Percentiles rank a stretch among this genome's conserved stretches.
Evolutionary conservation across 164 flowering plant species (phyloP).

Genomic region (Protea cynaroides): DNA sequence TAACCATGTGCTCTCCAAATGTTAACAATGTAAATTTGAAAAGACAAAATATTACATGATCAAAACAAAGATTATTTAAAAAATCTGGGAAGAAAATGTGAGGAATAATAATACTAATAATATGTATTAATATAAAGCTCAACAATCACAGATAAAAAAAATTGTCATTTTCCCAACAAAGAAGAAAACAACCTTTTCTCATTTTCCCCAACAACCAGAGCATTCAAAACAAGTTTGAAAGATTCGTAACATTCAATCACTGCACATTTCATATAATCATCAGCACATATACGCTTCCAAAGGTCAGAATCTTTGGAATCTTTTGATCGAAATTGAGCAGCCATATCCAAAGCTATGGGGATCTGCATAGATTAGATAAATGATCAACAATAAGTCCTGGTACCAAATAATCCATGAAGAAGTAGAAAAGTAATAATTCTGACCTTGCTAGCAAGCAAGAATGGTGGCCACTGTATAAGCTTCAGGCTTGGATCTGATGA

Average conservation of each 20-base stretch:
- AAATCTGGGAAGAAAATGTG: background rate
- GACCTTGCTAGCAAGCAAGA: slow-evolving; percentile 98
- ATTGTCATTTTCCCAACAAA: background rate
- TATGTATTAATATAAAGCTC: too few species aligned
- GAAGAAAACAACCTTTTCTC: slow-evolving; percentile 62
- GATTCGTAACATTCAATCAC: slow-evolving; percentile 94
- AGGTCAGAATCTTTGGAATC: slow-evolving; percentile 85
- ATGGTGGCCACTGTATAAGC: slow-evolving; percentile 97
- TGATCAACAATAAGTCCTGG: slow-evolving; percentile 7
- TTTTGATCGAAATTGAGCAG: slow-evolving; percentile 64
- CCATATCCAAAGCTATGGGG: slow-evolving; percentile 96
- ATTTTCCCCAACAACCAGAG: slow-evolving; percentile 75
- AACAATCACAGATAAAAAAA: background rate
- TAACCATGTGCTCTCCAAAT: background rate
- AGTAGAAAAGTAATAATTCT: slow-evolving; percentile 3
- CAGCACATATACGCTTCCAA: slow-evolving; percentile 93
- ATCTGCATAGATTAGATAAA: slow-evolving; percentile 51
- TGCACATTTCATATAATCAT: slow-evolving; percentile 97
- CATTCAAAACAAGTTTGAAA: slow-evolving; percentile 59
- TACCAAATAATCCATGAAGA: slow-evolving; percentile 1
- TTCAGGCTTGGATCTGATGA: slow-evolving; percentile 80
- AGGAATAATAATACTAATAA: too few species aligned
- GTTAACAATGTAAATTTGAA: background rate
- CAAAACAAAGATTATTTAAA: background rate
- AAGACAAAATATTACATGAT: background rate